Conservation (phyloP, 1,284 basidiomycete genomes). For the Apiotrichum laibachii region DNA sequence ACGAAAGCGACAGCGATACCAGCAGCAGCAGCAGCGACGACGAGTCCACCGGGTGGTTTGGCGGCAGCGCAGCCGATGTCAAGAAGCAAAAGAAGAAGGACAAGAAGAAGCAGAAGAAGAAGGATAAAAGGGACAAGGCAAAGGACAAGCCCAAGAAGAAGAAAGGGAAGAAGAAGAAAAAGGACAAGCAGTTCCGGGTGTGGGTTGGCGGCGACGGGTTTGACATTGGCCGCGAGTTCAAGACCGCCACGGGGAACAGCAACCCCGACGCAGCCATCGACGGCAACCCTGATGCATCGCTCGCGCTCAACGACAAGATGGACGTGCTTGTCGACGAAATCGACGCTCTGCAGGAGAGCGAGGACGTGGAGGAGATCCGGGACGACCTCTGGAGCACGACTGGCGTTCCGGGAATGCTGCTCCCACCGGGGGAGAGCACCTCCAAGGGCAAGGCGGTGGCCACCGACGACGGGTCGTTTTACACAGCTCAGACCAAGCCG, state of each 20-base stretch:
- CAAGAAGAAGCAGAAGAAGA: conserved; percentile 19
- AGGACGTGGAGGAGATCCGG: background rate
- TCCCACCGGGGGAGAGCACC: background rate
- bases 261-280: background rate
- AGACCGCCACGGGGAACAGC: background rate
- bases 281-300: background rate
- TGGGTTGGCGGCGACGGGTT: conserved; percentile 46
- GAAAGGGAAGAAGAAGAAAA: conserved; percentile 19
- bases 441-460: conserved; percentile 2
- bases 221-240: conserved; percentile 46
- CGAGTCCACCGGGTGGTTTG: background rate
- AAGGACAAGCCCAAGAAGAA: conserved; percentile 11
- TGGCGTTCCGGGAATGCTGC: background rate
- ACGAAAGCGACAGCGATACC: conserved; percentile 11
- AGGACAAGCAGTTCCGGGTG: conserved; percentile 16
- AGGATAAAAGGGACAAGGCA: conserved; percentile 12
- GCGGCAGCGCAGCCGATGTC: conserved; percentile 1
- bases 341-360: conserved; percentile 1
- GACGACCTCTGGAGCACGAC: background rate
- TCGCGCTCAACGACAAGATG: background rate
- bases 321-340: background rate
- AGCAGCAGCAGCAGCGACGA: conserved; percentile 10
- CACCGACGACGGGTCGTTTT: background rate
- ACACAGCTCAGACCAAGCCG: background rate
- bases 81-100: conserved; percentile 1